These are phyloP conservation scores for Termitomyces sp. DNA, from an alignment of 768 basidiomycete genomes.

Conservation along the genomic window DNA sequence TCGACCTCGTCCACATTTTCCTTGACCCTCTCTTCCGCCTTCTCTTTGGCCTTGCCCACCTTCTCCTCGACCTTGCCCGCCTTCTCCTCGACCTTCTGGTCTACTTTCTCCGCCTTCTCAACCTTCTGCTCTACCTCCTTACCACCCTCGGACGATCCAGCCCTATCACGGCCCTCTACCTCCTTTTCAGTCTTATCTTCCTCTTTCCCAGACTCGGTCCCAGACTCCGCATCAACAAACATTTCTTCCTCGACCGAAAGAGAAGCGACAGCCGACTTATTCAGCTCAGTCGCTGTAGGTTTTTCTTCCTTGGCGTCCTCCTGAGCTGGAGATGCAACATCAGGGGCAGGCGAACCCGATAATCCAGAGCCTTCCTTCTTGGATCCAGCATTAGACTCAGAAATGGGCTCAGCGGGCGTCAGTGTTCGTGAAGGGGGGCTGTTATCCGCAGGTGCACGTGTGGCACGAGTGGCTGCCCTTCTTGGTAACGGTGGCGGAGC, in stretches of 20 bases:
- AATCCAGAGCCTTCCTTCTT: not conserved
- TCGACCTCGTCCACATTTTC: not conserved
- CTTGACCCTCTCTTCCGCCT: slow-evolving; percentile 2
- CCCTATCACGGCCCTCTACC: not conserved
- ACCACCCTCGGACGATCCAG: slow-evolving; percentile 1
- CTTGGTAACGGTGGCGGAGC: slow-evolving; percentile 62
- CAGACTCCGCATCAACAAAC: slow-evolving; percentile 8
- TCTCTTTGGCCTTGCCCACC: not conserved
- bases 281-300: not conserved
- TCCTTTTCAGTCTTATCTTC: not conserved
- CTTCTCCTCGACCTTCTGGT: not conserved
- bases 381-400: not conserved
- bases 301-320: not conserved
- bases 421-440: slow-evolving; percentile 24
- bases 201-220: slow-evolving; percentile 3
- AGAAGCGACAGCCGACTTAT: not conserved
- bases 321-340: not conserved
- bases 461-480: slow-evolving; percentile 55
- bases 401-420: slow-evolving; percentile 15
- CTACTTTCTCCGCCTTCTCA: slow-evolving; percentile 3
- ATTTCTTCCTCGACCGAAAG: slow-evolving; percentile 3
- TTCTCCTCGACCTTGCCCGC: slow-evolving; percentile 2
- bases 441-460: slow-evolving; percentile 25
- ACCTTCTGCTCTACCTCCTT: not conserved
- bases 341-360: not conserved